Evolutionary conservation across 805 yeast species (phyloP), one percentile per base, ranked within the genome.

Genomic region (Metschnikowia shivogae): DNA sequence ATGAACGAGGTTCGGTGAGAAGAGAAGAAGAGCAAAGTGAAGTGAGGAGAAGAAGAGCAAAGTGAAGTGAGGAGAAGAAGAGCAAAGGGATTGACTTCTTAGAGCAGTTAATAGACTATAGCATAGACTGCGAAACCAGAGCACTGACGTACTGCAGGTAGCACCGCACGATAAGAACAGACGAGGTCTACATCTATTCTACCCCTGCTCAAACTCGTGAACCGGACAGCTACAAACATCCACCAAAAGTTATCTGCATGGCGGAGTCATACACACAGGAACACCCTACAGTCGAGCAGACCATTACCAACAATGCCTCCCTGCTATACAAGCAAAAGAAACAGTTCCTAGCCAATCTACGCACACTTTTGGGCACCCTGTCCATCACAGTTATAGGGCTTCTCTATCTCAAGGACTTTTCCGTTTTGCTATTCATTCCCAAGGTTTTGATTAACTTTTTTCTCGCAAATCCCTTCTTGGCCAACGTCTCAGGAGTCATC

Each of bases 311-410:
- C 56, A 73, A 76, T 53, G 63, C 64, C 5, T 53, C 65, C 20
- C 60, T 67, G 20, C 62, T 73, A 9, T 74, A 73, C 46, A 69
- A 70, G 49, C 63, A 77, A 40, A 73, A 69, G 59, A 62, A 63
- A 47, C 66, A 58, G 45, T 74, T 74, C 47, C 54, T 67, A 10
- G 55, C 57, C 22, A 66, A 73, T 32, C 51, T 77, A 8, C 54
- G 67, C 17, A 58, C 60, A 17, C 55, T 62, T 4, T 34, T 73
- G 17, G 68, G 67, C 34, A 42, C 64, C 3, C 26, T 68, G 8
- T 75, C 76, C 31, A 68, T 57, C 48, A 47, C 70, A 6, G 43
- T 71, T 4, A 58, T 76, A 5, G 59, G 62, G 6, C 44, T 75
- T 7, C 51, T 67, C 3, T 77, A 72, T 50, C 57, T 74, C 6